Percentiles rank a stretch among this genome's conserved stretches.
Conservation (phyloP, 257 asterid species). For the Cruciata laevipes region DNA sequence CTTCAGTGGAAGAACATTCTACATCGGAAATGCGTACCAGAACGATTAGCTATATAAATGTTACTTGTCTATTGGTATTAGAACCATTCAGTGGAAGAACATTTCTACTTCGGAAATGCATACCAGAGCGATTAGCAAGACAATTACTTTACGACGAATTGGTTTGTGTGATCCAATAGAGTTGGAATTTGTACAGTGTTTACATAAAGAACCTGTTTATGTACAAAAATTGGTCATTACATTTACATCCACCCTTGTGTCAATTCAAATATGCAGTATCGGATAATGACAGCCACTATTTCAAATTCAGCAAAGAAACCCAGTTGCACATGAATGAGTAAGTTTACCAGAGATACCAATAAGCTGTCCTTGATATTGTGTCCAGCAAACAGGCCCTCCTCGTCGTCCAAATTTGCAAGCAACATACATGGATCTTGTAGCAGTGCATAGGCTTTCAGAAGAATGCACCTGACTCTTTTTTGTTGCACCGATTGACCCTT, state of each 20-base stretch:
- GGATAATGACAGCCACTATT: not conserved
- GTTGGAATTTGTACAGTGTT: not conserved
- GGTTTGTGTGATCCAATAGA: not conserved
- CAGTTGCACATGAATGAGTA: constrained; percentile 37
- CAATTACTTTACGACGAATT: not conserved
- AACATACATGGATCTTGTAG: constrained; percentile 36
- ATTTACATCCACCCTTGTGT: not conserved
- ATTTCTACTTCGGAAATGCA: too few relatives aligned
- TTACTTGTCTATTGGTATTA: too few relatives aligned
- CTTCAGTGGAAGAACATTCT: too few relatives aligned
- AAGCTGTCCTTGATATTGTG: constrained; percentile 41
- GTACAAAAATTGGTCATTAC: not conserved
- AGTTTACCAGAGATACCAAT: constrained; percentile 28
- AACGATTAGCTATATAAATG: too few relatives aligned
- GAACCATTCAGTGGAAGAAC: too few relatives aligned
- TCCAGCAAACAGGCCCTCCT: constrained; percentile 30
- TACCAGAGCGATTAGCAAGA: too few relatives aligned
- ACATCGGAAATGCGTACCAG: too few relatives aligned
- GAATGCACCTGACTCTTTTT: constrained; percentile 32
- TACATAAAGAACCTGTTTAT: constrained; percentile 2
- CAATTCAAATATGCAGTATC: not conserved
- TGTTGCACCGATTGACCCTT: constrained; percentile 19
- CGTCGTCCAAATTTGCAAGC: constrained; percentile 31
- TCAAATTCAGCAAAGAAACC: constrained; percentile 35
- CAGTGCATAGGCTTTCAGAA: constrained; percentile 26